Evolutionary conservation across 2,329 filamentous ascomycete species (phyloP).

Genomic region (Aspergillus aculeatinus): DNA sequence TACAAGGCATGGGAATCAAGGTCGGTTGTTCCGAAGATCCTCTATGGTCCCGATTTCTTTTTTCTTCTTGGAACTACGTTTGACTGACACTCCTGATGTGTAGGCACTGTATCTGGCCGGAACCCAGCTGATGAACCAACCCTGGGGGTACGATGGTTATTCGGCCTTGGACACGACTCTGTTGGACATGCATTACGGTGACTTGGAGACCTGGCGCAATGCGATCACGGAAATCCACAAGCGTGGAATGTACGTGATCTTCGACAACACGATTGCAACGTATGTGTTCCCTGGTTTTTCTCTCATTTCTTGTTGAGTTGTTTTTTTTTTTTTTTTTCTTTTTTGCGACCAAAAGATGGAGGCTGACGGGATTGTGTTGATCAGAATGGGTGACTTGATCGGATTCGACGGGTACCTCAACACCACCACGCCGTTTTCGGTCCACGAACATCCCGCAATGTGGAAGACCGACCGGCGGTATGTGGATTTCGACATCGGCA

Average conservation of each 20-base stretch:
- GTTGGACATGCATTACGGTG: constrained; percentile 61
- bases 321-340: too few species aligned
- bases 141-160: constrained; percentile 63
- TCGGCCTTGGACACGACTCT: constrained; percentile 60
- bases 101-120: constrained; percentile 62
- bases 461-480: constrained; percentile 58
- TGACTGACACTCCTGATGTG: background rate
- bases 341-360: too few species aligned
- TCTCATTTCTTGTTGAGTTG: too few species aligned
- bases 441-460: constrained; percentile 55
- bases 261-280: constrained; percentile 65
- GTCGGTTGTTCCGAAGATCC: constrained; percentile 27
- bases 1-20: constrained; percentile 63
- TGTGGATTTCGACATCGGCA: constrained; percentile 56
- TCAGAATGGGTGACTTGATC: constrained; percentile 56
- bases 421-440: constrained; percentile 54
- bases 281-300: constrained; percentile 29
- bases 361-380: background rate
- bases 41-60: too few species aligned
- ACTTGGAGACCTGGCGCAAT: constrained; percentile 57
- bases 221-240: constrained; percentile 59
- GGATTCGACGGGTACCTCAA: constrained; percentile 45
- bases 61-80: too few species aligned
- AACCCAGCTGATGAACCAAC: constrained; percentile 60
- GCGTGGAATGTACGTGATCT: constrained; percentile 62